These are phyloP conservation scores for Chlamydomonas sphaeroides DNA, from an alignment of 139 green algal genomes.

Conservation along the genomic window DNA sequence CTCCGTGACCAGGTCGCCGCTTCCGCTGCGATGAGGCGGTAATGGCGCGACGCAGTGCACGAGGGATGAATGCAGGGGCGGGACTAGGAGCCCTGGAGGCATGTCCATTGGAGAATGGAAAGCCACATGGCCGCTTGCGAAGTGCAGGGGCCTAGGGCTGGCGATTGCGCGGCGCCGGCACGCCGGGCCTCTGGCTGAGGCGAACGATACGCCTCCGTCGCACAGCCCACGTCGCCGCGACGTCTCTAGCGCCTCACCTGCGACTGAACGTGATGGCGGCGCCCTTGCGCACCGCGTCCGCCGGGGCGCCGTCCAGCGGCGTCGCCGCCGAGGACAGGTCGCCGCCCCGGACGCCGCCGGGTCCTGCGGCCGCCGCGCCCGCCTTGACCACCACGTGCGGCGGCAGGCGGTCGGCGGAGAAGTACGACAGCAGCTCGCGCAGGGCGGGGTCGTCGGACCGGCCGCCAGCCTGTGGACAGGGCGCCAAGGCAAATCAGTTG, in stretches of 20 bases:
- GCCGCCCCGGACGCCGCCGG: slow-evolving; percentile 2
- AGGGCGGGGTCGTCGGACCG: slow-evolving; percentile 56
- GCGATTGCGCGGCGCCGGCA: no score
- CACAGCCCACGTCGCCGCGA: no score
- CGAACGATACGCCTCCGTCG: no score
- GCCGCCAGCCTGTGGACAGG: slow-evolving; percentile 41
- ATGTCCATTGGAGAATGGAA: no score
- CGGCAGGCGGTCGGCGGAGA: slow-evolving; percentile 50
- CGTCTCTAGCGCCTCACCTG: background rate
- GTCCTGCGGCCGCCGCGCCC: no score
- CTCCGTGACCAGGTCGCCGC: slow-evolving; percentile 26
- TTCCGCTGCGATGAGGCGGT: background rate
- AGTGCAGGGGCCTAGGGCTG: no score
- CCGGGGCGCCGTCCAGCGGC: background rate
- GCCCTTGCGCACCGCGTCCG: slow-evolving; percentile 60
- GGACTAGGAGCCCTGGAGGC: no score
- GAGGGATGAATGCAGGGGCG: background rate
- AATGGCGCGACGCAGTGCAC: background rate
- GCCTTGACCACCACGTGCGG: slow-evolving; percentile 28
- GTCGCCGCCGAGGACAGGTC: no score
- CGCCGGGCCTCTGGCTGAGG: no score
- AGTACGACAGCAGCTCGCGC: slow-evolving; percentile 57
- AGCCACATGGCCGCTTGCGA: no score
- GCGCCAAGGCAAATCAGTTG: slow-evolving; percentile 6
- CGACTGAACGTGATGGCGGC: slow-evolving; percentile 64